Conservation (phyloP, 1,284 basidiomycete species). For the Puccinia triticina region DNA sequence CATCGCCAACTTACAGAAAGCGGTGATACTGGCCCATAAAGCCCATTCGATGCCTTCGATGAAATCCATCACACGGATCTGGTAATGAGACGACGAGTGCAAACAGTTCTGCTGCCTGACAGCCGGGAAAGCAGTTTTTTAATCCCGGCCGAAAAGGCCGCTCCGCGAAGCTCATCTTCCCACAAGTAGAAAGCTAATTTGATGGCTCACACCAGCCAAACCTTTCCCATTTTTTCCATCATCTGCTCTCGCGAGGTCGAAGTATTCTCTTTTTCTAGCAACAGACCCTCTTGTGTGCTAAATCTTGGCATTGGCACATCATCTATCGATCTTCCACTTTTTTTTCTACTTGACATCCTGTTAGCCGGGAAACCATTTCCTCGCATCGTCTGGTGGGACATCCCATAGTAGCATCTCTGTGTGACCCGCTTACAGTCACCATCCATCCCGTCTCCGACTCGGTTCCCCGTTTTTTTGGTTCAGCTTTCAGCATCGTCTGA, state of each 20-base stretch:
- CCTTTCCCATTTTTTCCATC: constrained; percentile 11
- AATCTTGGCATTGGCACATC: constrained; percentile 5
- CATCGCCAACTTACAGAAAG: background rate
- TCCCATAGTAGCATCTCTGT: background rate
- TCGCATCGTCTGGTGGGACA: constrained; percentile 9
- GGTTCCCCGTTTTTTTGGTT: constrained; percentile 3
- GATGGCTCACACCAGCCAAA: constrained; percentile 4
- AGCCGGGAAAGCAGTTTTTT: constrained; percentile 14
- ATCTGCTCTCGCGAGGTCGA: constrained; percentile 15
- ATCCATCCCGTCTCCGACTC: constrained; percentile 4
- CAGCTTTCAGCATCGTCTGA: background rate
- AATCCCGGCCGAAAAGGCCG: background rate
- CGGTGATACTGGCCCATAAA: background rate
- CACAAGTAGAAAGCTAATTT: background rate
- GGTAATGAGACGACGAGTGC: constrained; percentile 8
- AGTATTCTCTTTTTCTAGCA: background rate
- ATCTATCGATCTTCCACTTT: constrained; percentile 1
- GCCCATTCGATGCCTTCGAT: background rate
- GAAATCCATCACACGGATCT: constrained; percentile 3
- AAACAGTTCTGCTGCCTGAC: constrained; percentile 4
- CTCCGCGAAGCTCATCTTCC: constrained; percentile 18
- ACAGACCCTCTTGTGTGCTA: background rate
- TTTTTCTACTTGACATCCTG: background rate
- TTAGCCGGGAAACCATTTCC: constrained; percentile 7
- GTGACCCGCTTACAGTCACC: background rate